Conservation (phyloP, 768 basidiomycete genomes). For the Kwoniella mangroviensis region DNA sequence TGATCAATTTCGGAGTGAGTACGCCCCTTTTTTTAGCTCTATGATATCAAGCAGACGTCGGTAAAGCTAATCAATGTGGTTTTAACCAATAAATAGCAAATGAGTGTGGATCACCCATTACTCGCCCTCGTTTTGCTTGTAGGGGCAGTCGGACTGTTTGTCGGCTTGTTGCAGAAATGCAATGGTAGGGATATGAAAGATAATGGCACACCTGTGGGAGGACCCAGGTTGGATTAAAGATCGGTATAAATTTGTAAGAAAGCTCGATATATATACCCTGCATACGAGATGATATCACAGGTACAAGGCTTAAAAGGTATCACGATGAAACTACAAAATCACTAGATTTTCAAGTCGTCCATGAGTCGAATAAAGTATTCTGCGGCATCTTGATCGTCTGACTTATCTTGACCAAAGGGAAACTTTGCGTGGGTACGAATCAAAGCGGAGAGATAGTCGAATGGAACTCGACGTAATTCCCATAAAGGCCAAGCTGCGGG, state of each 20-base stretch:
- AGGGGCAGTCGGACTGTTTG: constrained; percentile 40
- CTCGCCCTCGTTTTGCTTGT: constrained; percentile 39
- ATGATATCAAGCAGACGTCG: not conserved
- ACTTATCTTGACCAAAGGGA: not conserved
- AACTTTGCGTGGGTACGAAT: not conserved
- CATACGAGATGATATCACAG: constrained; percentile 17
- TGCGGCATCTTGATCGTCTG: too few relatives aligned
- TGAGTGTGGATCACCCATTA: constrained; percentile 42
- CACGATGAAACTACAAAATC: too few relatives aligned
- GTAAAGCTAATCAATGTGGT: constrained; percentile 4
- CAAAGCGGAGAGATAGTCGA: constrained; percentile 4
- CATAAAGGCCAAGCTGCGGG: not conserved
- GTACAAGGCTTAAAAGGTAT: too few relatives aligned
- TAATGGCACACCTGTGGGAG: not conserved
- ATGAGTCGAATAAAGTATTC: too few relatives aligned
- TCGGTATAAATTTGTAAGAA: constrained; percentile 14
- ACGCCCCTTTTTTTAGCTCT: not conserved
- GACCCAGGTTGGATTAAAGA: constrained; percentile 15
- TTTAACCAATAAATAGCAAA: constrained; percentile 30
- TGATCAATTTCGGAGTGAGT: constrained; percentile 47
- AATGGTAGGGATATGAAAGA: constrained; percentile 32
- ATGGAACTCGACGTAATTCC: not conserved
- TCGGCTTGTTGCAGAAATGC: constrained; percentile 36
- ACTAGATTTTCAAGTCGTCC: too few relatives aligned
- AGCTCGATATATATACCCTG: constrained; percentile 15